phyloP scores from a whole-genome alignment of 1,284 basidiomycete species.

The Sutorius eximius region DNA sequence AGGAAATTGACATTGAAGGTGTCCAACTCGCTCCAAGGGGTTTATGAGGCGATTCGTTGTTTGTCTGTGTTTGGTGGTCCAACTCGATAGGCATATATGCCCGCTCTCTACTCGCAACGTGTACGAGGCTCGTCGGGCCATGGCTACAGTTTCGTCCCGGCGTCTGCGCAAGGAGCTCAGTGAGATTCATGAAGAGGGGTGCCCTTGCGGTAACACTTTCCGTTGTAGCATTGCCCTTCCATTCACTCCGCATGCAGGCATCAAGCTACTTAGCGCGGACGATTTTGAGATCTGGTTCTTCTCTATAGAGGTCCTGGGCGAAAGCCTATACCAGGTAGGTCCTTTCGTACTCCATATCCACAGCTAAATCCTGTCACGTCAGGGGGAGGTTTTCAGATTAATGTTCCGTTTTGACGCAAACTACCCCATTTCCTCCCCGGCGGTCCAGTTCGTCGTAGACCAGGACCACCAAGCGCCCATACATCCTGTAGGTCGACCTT shows the following conservation, averaged over 20 bases:
- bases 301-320: slow-evolving; percentile 75
- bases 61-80: slow-evolving; percentile 28
- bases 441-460: slow-evolving; percentile 75
- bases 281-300: slow-evolving; percentile 74
- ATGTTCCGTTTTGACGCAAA: slow-evolving; percentile 74
- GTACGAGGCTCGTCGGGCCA: slow-evolving; percentile 32
- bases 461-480: slow-evolving; percentile 61
- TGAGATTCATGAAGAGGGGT: slow-evolving; percentile 69
- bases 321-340: slow-evolving; percentile 67
- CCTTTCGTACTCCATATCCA: not conserved
- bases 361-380: slow-evolving; percentile 6
- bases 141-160: slow-evolving; percentile 65
- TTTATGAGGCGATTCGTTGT: slow-evolving; percentile 21
- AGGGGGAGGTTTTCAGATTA: slow-evolving; percentile 75
- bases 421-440: slow-evolving; percentile 82
- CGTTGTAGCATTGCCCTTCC: not conserved
- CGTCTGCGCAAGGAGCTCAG: slow-evolving; percentile 71
- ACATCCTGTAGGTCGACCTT: slow-evolving; percentile 61
- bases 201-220: slow-evolving; percentile 57
- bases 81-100: not conserved
- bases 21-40: not conserved
- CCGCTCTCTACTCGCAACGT: slow-evolving; percentile 9
- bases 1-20: slow-evolving; percentile 31
- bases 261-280: slow-evolving; percentile 66
- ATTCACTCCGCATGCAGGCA: slow-evolving; percentile 46